A percentile compares a stretch with the other conserved stretches of the same genome.
phyloP scores from a whole-genome alignment of 495 filamentous ascomycete genomes.

The Aspergillus ostianus region DNA sequence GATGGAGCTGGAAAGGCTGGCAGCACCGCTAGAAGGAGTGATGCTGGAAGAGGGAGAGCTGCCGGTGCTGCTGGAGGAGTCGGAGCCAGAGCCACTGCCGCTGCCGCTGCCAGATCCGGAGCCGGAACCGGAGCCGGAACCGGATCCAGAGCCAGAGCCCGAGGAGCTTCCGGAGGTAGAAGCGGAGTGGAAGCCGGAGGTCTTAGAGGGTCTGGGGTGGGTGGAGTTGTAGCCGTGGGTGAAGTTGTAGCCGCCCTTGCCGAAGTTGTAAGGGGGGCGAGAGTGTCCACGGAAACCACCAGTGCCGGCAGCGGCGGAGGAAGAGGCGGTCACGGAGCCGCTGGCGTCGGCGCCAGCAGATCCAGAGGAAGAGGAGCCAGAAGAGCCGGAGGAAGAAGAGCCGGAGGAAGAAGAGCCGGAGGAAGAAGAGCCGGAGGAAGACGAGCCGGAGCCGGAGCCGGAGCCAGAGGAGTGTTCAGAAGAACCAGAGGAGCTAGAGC shows the following conservation, averaged over 20 bases:
- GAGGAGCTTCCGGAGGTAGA: slow-evolving; percentile 10
- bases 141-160: slow-evolving; percentile 10
- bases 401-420: slow-evolving; percentile 8
- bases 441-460: slow-evolving; percentile 16
- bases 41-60: slow-evolving; percentile 18
- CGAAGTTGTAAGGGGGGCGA: not conserved
- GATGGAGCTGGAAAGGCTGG: slow-evolving; percentile 32
- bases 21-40: slow-evolving; percentile 25
- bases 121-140: slow-evolving; percentile 18
- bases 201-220: slow-evolving; percentile 10
- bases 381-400: slow-evolving; percentile 1
- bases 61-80: slow-evolving; percentile 14
- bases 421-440: slow-evolving; percentile 4
- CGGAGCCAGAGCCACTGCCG: slow-evolving; percentile 12
- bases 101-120: slow-evolving; percentile 6
- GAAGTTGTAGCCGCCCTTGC: not conserved
- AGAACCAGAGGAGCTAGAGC: slow-evolving; percentile 6
- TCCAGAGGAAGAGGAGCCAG: slow-evolving; percentile 7
- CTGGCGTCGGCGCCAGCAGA: slow-evolving; percentile 17
- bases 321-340: slow-evolving; percentile 5
- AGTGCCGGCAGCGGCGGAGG: slow-evolving; percentile 5
- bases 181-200: slow-evolving; percentile 13
- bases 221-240: slow-evolving; percentile 9
- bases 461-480: slow-evolving; percentile 13
- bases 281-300: slow-evolving; percentile 1